Evolutionary conservation across 2,329 filamentous ascomycete species (phyloP).

Genomic region (Hortaea sp.): DNA sequence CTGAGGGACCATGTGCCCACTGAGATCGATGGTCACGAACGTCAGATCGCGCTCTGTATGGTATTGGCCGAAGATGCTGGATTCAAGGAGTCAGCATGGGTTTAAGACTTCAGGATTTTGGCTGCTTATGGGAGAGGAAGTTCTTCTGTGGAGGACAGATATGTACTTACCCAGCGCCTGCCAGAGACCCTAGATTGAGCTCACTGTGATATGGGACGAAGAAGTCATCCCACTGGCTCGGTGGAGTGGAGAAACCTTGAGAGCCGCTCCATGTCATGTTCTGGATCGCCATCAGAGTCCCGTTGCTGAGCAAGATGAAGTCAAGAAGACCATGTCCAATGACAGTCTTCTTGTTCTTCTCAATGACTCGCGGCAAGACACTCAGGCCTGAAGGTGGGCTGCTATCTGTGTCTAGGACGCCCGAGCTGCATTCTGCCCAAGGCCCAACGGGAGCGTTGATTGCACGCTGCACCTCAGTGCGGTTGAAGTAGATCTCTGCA

Average conservation of each 20-base stretch:
- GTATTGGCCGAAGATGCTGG: constrained; percentile 58
- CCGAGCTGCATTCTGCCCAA: constrained; percentile 48
- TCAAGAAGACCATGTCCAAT: constrained; percentile 64
- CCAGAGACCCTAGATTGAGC: constrained; percentile 37
- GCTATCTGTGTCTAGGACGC: constrained; percentile 41
- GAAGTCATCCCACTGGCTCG: constrained; percentile 46
- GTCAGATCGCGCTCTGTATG: constrained; percentile 70
- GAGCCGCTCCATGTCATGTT: constrained; percentile 72
- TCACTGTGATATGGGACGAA: constrained; percentile 56
- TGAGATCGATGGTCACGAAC: constrained; percentile 52
- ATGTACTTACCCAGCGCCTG: constrained; percentile 38
- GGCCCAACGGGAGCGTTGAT: constrained; percentile 49
- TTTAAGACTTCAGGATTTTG: too few species aligned
- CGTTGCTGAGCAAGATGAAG: constrained; percentile 54
- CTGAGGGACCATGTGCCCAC: constrained; percentile 59
- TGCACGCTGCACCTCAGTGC: constrained; percentile 27
- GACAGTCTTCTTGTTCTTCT: constrained; percentile 61
- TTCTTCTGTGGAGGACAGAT: too few species aligned
- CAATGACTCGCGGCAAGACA: constrained; percentile 61
- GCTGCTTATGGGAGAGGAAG: too few species aligned
- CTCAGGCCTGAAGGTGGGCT: constrained; percentile 46
- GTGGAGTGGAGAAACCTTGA: constrained; percentile 57
- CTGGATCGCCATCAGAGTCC: constrained; percentile 45
- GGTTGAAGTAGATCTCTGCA: constrained; percentile 39
- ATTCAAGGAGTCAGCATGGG: too few species aligned